Base-by-base conservation (phyloP, 306 rosid genomes). In the Glycyrrhiza uralensis region DNA sequence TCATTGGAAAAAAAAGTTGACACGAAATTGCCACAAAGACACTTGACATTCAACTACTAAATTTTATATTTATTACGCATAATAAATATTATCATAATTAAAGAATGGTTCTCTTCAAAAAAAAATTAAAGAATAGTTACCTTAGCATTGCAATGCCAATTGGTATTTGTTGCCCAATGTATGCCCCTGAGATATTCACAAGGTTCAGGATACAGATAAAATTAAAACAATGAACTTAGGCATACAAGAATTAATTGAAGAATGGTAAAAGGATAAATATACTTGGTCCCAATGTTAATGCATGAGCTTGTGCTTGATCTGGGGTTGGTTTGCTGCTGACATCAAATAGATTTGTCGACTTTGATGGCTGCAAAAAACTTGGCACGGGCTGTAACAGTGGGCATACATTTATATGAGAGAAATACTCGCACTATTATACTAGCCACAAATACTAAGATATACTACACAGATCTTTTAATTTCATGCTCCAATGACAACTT, bases 321-420 rank as follows among this genome's bases (percentile, higher is more conserved):
- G 79, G 83, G 80, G 80, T 58, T 58, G 87, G 79, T 70, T 66
- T 90, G 6, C 83, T 71, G 77, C 61, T 74, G 55, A 85, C 82
- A 50, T 91, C 99, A 73, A 95, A 95, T 36, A 97, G 99, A 69
- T 95, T 95, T 39, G 76, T 64, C 28, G 99, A 86, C 69, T 42
- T 91, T 47, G 88, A 76, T 13, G 85, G 63, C 72, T 86, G 96
- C 4, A 80, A 83, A 80, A 82, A 89, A 62, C 63, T 74, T 67
- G 84, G 79, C 77, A 78, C 33, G 11, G 90, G 79, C 99, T 95
- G 91, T n/a, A 75, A 66, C 81, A 85, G 59, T 15, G 60, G 80
- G 61, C 44, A 79, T 52, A 71, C 11, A 77, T 67, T 76, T 62
- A 55, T 63, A 77, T 71, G 19, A 74, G 75, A 49, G 61, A 79